Evolutionary conservation across 805 yeast genomes (phyloP).

Genomic region (Barnettozyma salicaria): DNA sequence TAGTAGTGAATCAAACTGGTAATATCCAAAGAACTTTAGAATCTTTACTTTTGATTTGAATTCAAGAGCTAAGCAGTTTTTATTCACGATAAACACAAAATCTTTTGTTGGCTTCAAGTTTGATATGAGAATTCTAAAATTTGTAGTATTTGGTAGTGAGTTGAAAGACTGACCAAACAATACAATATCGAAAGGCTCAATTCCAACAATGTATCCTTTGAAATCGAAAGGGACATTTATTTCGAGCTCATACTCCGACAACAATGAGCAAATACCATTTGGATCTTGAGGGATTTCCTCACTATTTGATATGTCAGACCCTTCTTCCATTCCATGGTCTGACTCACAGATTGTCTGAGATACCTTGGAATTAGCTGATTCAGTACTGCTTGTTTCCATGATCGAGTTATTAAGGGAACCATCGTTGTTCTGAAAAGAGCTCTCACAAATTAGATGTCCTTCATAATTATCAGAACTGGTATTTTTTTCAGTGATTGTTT

Average conservation of each 20-base stretch:
- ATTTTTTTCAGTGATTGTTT: too few relatives aligned
- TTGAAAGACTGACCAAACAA: constrained; percentile 16
- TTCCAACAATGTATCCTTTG: constrained; percentile 14
- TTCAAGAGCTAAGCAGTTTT: constrained; percentile 16
- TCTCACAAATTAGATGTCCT: too few relatives aligned
- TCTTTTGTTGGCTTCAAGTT: constrained; percentile 5
- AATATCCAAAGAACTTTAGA: constrained; percentile 12
- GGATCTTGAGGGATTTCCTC: too few relatives aligned
- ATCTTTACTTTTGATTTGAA: constrained; percentile 13
- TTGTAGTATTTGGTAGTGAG: constrained; percentile 7
- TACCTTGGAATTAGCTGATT: too few relatives aligned
- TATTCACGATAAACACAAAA: constrained; percentile 8
- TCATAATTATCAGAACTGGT: too few relatives aligned
- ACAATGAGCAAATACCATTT: neutral
- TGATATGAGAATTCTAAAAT: constrained; percentile 16
- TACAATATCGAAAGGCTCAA: constrained; percentile 11
- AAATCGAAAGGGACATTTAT: constrained; percentile 3
- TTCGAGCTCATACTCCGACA: neutral
- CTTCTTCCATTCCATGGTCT: too few relatives aligned
- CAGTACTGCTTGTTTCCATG: too few relatives aligned
- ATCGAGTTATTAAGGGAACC: too few relatives aligned
- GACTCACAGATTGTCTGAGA: too few relatives aligned
- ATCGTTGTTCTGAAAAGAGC: too few relatives aligned
- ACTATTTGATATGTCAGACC: too few relatives aligned
- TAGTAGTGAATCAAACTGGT: constrained; percentile 5